Conservation (phyloP, 129 eudicot genomes). For the Apium graveolens region DNA sequence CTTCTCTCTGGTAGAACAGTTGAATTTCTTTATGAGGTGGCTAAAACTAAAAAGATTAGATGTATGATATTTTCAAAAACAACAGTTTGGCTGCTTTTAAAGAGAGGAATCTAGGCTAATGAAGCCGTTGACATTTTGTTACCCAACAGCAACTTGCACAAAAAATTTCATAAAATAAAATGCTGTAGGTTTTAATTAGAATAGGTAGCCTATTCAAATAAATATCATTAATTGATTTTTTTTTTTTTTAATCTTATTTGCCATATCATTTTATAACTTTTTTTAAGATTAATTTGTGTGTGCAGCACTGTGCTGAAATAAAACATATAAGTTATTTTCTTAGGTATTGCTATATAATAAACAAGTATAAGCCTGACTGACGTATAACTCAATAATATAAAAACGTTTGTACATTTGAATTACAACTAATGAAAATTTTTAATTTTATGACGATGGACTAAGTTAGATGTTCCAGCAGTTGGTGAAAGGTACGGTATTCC, state of each 20-base stretch:
- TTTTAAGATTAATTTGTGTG: too few species aligned
- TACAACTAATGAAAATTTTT: background rate
- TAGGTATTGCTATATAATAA: background rate
- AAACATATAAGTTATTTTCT: too few species aligned
- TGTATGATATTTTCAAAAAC: background rate
- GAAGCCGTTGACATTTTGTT: background rate
- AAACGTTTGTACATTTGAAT: background rate
- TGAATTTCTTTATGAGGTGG: background rate
- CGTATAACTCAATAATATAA: background rate
- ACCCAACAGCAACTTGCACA: background rate
- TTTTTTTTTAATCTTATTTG: too few species aligned
- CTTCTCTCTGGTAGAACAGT: background rate
- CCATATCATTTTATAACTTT: too few species aligned
- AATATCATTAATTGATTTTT: too few species aligned
- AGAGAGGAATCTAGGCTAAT: background rate
- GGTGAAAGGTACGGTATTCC: background rate
- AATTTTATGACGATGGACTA: background rate
- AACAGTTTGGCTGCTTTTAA: background rate
- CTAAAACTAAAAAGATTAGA: background rate
- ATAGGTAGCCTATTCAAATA: too few species aligned
- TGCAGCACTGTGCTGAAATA: too few species aligned
- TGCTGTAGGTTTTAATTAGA: too few species aligned
- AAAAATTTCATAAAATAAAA: too few species aligned
- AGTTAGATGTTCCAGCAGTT: background rate
- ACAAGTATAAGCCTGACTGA: background rate